A percentile compares a stretch with the other conserved stretches of the same genome.
These are phyloP conservation scores for Austroboletus niveus DNA, from an alignment of 1,284 basidiomycete genomes.

Conservation along the genomic window DNA sequence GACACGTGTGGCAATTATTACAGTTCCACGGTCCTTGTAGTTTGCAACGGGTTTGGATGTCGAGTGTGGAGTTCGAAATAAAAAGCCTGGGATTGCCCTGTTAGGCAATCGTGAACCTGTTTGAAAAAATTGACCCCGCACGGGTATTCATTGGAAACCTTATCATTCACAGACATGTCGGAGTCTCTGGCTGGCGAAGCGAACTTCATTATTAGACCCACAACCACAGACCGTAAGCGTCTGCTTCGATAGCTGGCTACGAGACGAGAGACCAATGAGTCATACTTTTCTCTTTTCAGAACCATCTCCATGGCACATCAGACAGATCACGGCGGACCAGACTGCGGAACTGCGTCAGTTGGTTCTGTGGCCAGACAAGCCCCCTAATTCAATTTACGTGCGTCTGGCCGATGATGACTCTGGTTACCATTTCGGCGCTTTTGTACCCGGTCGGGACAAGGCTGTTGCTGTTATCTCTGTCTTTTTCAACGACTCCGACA, in stretches of 20 bases:
- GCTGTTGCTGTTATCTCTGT: constrained; percentile 56
- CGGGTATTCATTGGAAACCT: neutral
- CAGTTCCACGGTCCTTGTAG: too few relatives aligned
- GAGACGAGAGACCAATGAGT: neutral
- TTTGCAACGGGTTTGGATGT: neutral
- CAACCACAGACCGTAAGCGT: constrained; percentile 15
- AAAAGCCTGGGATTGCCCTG: neutral
- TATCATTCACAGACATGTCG: constrained; percentile 1
- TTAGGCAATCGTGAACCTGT: constrained; percentile 2
- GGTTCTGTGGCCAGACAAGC: constrained; percentile 56
- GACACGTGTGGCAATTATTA: too few relatives aligned
- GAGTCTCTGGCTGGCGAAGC: constrained; percentile 9
- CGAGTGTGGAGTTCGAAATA: neutral
- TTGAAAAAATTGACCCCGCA: neutral
- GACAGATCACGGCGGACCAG: constrained; percentile 37
- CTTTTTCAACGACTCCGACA: constrained; percentile 42
- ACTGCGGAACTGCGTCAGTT: constrained; percentile 53
- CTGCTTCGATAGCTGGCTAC: neutral
- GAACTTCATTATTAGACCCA: neutral
- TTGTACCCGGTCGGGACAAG: constrained; percentile 33
- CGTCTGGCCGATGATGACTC: constrained; percentile 49
- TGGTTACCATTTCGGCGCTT: constrained; percentile 55
- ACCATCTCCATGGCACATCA: constrained; percentile 12
- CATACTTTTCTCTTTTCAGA: neutral
- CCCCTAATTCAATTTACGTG: constrained; percentile 41